A percentile compares a stretch with the other conserved stretches of the same genome.
Evolutionary conservation across 495 filamentous ascomycete genomes (phyloP).

Genomic region (Tuber calosporum): DNA sequence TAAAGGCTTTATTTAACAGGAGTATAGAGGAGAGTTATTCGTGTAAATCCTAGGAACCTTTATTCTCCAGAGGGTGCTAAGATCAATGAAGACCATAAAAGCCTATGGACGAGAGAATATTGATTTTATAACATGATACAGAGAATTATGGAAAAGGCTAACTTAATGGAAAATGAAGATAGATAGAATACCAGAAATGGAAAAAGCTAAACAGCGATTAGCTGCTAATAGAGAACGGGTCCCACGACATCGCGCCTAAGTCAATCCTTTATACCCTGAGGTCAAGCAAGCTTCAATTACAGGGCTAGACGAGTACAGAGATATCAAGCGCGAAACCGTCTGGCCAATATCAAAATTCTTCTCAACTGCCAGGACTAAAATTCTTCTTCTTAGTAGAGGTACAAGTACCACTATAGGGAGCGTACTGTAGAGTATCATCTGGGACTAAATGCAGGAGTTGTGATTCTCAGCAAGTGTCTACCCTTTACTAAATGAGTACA

Average conservation of each 20-base stretch:
- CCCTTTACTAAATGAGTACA: background rate
- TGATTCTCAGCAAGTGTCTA: background rate
- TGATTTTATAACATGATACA: too few relatives aligned
- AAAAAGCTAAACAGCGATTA: background rate
- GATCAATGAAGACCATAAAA: too few relatives aligned
- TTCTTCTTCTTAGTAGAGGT: too few relatives aligned
- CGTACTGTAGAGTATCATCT: background rate
- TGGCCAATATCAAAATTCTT: too few relatives aligned
- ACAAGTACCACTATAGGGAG: too few relatives aligned
- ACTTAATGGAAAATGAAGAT: background rate
- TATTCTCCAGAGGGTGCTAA: too few relatives aligned
- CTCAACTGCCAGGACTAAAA: too few relatives aligned
- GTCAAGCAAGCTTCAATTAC: background rate
- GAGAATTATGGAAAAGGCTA: background rate
- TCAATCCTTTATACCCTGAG: background rate
- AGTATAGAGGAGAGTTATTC: background rate
- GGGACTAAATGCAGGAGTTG: background rate
- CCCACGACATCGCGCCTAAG: background rate
- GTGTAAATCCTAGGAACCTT: background rate
- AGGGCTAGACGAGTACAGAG: background rate
- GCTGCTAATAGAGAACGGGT: background rate
- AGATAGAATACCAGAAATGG: background rate
- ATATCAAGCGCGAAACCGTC: background rate
- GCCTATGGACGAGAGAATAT: too few relatives aligned
- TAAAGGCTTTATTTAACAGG: background rate